Percentiles rank a stretch among this genome's conserved stretches.
phyloP scores from a whole-genome alignment of 2,329 filamentous ascomycete species.

The Fusarium graminum region DNA sequence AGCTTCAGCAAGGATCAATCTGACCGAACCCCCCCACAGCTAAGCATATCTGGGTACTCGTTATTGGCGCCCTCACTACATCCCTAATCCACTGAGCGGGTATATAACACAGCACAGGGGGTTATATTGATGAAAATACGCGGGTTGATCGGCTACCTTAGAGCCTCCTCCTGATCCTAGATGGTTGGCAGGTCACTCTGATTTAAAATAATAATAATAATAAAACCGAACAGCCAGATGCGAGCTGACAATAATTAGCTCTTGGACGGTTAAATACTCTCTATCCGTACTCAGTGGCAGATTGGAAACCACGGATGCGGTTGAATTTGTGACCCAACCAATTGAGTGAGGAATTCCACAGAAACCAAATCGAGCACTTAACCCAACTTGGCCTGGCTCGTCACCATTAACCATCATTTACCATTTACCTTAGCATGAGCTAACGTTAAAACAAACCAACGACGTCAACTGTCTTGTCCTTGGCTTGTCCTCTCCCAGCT shows the following conservation, averaged over 20 bases:
- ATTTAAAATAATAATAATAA: too few relatives aligned
- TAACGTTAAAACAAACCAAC: slow-evolving; percentile 39
- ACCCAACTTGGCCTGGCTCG: slow-evolving; percentile 31
- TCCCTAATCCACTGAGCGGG: slow-evolving; percentile 10
- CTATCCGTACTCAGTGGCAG: not conserved
- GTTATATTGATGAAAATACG: slow-evolving; percentile 16
- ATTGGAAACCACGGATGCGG: slow-evolving; percentile 30
- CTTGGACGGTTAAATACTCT: slow-evolving; percentile 24
- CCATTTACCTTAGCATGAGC: not conserved
- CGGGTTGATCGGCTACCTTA: slow-evolving; percentile 35
- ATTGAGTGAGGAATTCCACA: slow-evolving; percentile 29
- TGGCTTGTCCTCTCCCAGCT: slow-evolving; percentile 26
- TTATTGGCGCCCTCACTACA: slow-evolving; percentile 36
- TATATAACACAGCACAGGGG: slow-evolving; percentile 38
- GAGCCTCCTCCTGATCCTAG: slow-evolving; percentile 34
- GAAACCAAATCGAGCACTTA: slow-evolving; percentile 40
- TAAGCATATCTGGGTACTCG: slow-evolving; percentile 1
- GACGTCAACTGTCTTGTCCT: slow-evolving; percentile 43
- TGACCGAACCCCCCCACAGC: slow-evolving; percentile 5
- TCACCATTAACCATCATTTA: slow-evolving; percentile 30
- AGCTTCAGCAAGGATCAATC: slow-evolving; percentile 39
- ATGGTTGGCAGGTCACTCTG: slow-evolving; percentile 7
- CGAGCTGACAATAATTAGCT: slow-evolving; percentile 17
- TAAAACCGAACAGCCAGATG: slow-evolving; percentile 1
- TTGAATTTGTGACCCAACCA: slow-evolving; percentile 21